These are phyloP conservation scores for Diplodia seriata DNA, from an alignment of 2,329 filamentous ascomycete species.

Conservation along the genomic window DNA sequence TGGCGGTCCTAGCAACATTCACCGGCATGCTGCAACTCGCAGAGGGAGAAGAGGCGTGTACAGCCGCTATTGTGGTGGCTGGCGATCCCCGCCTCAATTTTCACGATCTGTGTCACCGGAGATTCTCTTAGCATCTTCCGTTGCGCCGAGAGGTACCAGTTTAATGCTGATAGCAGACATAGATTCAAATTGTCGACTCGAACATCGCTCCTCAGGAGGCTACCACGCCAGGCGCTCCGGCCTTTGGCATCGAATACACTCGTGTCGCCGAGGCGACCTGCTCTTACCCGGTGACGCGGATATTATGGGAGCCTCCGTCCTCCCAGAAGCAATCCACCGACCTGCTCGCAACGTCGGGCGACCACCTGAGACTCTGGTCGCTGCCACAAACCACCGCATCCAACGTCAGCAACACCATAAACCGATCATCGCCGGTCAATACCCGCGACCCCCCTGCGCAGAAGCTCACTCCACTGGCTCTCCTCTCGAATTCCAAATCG, in stretches of 20 bases:
- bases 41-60: not conserved
- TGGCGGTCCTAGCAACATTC: not conserved
- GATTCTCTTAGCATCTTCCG: not conserved
- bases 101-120: not conserved
- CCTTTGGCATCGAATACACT: slow-evolving; percentile 84
- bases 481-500: slow-evolving; percentile 97
- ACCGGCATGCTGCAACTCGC: not conserved
- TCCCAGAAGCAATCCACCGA: slow-evolving; percentile 95
- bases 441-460: slow-evolving; percentile 67
- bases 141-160: not conserved
- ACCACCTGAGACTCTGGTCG: slow-evolving; percentile 93
- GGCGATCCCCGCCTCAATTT: not conserved
- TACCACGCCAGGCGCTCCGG: slow-evolving; percentile 72
- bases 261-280: slow-evolving; percentile 96
- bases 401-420: slow-evolving; percentile 74
- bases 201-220: slow-evolving; percentile 74
- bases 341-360: slow-evolving; percentile 90
- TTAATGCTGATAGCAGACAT: slow-evolving; percentile 10
- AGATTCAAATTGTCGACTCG: slow-evolving; percentile 98
- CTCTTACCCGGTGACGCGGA: slow-evolving; percentile 93
- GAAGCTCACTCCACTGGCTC: slow-evolving; percentile 89
- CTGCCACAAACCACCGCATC: slow-evolving; percentile 64
- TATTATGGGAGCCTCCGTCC: slow-evolving; percentile 95
- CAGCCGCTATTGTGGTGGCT: not conserved
- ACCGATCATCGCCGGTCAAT: slow-evolving; percentile 66